Evolutionary conservation across 352 stramenopile genomes (phyloP), one percentile per base, ranked within the genome.

Genomic region (Achlya hypogyna): DNA sequence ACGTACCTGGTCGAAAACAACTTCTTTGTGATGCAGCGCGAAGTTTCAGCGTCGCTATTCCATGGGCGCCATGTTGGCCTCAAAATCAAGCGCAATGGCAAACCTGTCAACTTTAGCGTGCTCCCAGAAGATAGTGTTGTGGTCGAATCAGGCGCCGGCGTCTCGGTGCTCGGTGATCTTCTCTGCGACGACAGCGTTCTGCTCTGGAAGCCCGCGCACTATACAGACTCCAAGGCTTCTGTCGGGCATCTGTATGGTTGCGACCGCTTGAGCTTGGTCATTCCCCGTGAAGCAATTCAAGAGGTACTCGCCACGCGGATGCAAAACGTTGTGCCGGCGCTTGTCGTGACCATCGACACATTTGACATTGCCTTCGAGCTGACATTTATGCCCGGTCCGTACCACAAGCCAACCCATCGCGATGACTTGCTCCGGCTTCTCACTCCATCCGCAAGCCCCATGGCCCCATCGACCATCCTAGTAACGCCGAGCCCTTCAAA

Each of bases 71-170:
- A 67, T 34, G 51, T 67, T 51, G 51, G 60, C 16, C 23, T 67
- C 18, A 67, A 67, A 45, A 58, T 67, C 51, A 60, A 67, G 35
- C 60, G 43, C 20, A 67, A 52, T 67, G 60, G 60, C 9, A 67
- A 67, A 34, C 47, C 43, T 23, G 9, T 67, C 28, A 43, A 9
- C 5, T 67, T 67, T 49, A 60, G 51, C 38, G 56, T 67, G n/a
- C 60, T n/a, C n/a, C n/a, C n/a, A n/a, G n/a, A n/a, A n/a, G n/a
- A n/a, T n/a, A n/a, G n/a, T n/a, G n/a, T n/a, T n/a, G 40, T 67
- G 29, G 43, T 60, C 14, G 51, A 67, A 25, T 45, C 60, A 27
- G 51, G 47, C 28, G 23, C 60, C 10, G 27, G 28, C 10, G 40
- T 23, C 3, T 49, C 51, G 40, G 47, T 38, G 10, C 34, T 67